These are phyloP conservation scores for Isoetes engelmannii DNA, from an alignment of 83 land plant species.

Conservation along the genomic window DNA sequence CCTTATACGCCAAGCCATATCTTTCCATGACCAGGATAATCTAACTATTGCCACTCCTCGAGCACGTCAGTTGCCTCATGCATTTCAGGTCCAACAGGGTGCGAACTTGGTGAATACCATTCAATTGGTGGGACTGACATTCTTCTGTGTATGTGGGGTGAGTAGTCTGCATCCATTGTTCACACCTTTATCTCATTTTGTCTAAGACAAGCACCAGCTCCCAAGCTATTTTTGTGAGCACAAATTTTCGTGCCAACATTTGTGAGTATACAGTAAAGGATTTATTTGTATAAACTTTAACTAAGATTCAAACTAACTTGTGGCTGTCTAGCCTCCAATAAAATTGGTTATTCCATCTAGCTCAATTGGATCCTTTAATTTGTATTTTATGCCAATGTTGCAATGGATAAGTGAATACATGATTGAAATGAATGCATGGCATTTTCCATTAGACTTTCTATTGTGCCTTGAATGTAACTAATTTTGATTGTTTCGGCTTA, in stretches of 20 bases:
- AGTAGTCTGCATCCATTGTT: not conserved
- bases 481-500: too few relatives aligned
- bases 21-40: too few relatives aligned
- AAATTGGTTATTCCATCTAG: not conserved
- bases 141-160: slow-evolving; percentile 33
- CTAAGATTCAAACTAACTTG: not conserved
- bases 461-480: not conserved
- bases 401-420: not conserved
- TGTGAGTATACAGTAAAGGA: not conserved
- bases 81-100: not conserved
- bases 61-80: slow-evolving; percentile 2
- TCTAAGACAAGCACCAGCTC: not conserved
- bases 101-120: slow-evolving; percentile 13
- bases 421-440: not conserved
- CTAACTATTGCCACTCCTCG: too few relatives aligned
- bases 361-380: not conserved
- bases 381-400: not conserved
- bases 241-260: not conserved
- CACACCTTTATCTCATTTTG: not conserved
- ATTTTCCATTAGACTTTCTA: not conserved
- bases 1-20: too few relatives aligned
- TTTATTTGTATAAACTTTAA: not conserved
- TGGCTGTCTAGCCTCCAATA: not conserved
- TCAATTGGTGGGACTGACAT: slow-evolving; percentile 27
- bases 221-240: not conserved